phyloP scores from a whole-genome alignment of 768 basidiomycete species.

The Lactarius pseudohatsudake region DNA sequence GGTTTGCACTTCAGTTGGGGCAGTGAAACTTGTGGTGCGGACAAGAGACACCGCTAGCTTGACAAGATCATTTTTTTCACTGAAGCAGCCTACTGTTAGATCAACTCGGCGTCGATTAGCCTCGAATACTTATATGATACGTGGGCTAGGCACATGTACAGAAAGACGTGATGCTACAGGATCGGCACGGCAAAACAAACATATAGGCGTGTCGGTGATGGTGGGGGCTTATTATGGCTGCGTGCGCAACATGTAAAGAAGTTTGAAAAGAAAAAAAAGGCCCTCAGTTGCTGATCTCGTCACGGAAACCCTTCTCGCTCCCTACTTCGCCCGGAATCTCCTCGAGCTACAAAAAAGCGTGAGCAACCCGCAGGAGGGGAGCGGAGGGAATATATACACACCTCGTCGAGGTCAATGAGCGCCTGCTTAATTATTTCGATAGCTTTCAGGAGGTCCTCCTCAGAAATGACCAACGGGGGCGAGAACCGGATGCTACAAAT shows the following conservation, averaged over 20 bases:
- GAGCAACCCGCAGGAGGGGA: constrained; percentile 33
- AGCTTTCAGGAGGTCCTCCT: constrained; percentile 75
- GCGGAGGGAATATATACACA: constrained; percentile 36
- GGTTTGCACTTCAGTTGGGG: neutral
- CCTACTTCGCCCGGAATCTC: constrained; percentile 65
- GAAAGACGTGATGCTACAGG: neutral
- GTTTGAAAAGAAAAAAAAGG: neutral
- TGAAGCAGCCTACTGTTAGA: neutral
- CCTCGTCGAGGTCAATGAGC: constrained; percentile 78
- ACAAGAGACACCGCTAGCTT: neutral
- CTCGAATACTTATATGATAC: neutral
- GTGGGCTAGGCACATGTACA: neutral
- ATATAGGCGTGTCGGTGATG: neutral
- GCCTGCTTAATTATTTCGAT: constrained; percentile 75
- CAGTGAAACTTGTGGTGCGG: neutral
- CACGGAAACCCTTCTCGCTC: constrained; percentile 58
- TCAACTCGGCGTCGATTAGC: neutral
- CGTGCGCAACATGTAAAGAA: neutral
- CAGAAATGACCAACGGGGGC: constrained; percentile 92
- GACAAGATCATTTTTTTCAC: neutral
- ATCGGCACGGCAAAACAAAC: neutral
- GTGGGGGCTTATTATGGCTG: neutral
- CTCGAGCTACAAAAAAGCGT: constrained; percentile 40
- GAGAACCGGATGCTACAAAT: constrained; percentile 85
- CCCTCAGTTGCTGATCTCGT: constrained; percentile 37